These are phyloP conservation scores for Exophiala dermatitidis DNA, from an alignment of 2,329 filamentous ascomycete genomes.

Conservation along the genomic window DNA sequence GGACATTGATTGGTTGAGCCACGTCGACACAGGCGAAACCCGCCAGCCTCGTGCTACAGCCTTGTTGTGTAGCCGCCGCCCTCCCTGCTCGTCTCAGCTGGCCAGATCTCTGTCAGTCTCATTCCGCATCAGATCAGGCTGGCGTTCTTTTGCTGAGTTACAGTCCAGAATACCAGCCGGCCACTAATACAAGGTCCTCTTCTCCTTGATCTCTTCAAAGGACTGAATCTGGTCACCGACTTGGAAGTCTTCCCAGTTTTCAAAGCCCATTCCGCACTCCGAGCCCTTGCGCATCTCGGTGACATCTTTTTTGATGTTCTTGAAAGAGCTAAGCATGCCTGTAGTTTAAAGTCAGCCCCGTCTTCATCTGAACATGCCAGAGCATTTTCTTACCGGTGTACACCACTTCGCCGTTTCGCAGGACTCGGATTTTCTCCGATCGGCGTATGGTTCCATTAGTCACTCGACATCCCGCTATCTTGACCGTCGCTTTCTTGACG, in stretches of 20 bases:
- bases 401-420: slow-evolving; percentile 62
- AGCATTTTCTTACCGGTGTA: slow-evolving; percentile 66
- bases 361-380: not conserved
- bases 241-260: slow-evolving; percentile 68
- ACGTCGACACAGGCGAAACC: not conserved
- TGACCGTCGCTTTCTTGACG: slow-evolving; percentile 60
- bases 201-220: slow-evolving; percentile 71
- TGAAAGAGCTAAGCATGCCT: slow-evolving; percentile 76
- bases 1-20: slow-evolving; percentile 12
- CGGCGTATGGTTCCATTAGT: slow-evolving; percentile 68
- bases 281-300: slow-evolving; percentile 80
- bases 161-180: too few species aligned
- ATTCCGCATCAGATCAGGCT: not conserved
- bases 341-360: not conserved
- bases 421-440: slow-evolving; percentile 60
- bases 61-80: slow-evolving; percentile 9
- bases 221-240: slow-evolving; percentile 81
- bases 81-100: not conserved
- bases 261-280: slow-evolving; percentile 89
- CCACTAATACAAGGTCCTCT: slow-evolving; percentile 45
- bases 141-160: too few species aligned
- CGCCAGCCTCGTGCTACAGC: slow-evolving; percentile 7
- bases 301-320: slow-evolving; percentile 88
- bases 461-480: slow-evolving; percentile 81
- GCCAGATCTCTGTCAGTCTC: slow-evolving; percentile 1